Percentiles rank a stretch among this genome's conserved stretches.
These are phyloP conservation scores for Aspergillus phoenicis DNA, from an alignment of 2,329 filamentous ascomycete genomes.

Conservation along the genomic window DNA sequence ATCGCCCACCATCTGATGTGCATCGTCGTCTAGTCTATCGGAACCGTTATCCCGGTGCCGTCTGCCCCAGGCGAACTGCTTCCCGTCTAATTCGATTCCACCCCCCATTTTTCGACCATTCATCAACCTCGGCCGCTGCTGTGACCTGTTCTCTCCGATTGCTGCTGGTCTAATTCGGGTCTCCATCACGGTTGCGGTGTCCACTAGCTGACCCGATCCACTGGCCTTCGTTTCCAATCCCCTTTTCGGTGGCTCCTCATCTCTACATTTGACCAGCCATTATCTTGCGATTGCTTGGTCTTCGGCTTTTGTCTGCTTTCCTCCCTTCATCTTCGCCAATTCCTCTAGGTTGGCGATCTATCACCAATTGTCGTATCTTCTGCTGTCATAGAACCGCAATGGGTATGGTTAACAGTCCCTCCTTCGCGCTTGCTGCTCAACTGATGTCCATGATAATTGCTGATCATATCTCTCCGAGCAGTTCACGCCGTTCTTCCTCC, in stretches of 20 bases:
- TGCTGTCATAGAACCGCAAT: conserved; percentile 18
- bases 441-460: not conserved
- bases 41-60: conserved; percentile 27
- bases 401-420: conserved; percentile 18
- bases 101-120: conserved; percentile 12
- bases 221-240: not conserved
- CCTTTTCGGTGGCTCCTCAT: not conserved
- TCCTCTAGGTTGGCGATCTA: not conserved
- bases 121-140: conserved; percentile 9
- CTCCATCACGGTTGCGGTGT: conserved; percentile 8
- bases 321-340: not conserved
- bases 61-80: conserved; percentile 24
- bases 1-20: conserved; percentile 13
- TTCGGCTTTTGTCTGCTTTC: not conserved
- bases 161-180: conserved; percentile 7
- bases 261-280: conserved; percentile 5
- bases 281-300: not conserved
- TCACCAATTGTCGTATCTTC: not conserved
- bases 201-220: conserved; percentile 11
- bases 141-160: conserved; percentile 8
- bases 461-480: conserved; percentile 10
- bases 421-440: not conserved
- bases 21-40: conserved; percentile 21
- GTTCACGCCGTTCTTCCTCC: conserved; percentile 34
- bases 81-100: conserved; percentile 20